Conservation (phyloP, 2,329 filamentous ascomycete genomes). For the Dactylella cylindrospora region DNA sequence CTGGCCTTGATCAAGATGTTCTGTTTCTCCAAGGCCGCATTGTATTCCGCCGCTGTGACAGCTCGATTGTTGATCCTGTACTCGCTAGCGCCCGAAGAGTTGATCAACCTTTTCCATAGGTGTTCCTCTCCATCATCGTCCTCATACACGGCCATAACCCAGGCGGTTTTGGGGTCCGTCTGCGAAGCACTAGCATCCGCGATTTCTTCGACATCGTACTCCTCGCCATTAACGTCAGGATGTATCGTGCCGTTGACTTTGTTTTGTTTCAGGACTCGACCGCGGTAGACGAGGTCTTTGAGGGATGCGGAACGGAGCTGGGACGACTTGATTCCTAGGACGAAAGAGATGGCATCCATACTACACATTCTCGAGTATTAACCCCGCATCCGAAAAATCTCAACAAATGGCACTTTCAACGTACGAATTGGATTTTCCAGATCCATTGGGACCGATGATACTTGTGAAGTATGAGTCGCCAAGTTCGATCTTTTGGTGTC, state of each 20-base stretch:
- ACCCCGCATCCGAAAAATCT: not conserved
- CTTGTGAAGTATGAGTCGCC: constrained; percentile 99
- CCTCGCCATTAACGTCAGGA: constrained; percentile 61
- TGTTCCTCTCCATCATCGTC: constrained; percentile 88
- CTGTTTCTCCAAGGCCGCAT: constrained; percentile 84
- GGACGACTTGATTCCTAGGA: constrained; percentile 97
- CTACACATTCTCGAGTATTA: constrained; percentile 54
- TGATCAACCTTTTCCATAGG: constrained; percentile 94
- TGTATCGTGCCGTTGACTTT: constrained; percentile 84
- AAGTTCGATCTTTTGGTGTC: constrained; percentile 89
- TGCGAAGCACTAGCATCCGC: constrained; percentile 65
- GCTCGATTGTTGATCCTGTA: constrained; percentile 94
- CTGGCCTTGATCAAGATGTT: constrained; percentile 97
- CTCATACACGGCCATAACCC: constrained; percentile 99
- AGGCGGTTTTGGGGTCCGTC: constrained; percentile 86
- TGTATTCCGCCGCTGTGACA: constrained; percentile 89
- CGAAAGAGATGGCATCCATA: constrained; percentile 99
- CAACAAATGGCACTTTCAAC: constrained; percentile 50
- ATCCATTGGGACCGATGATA: constrained; percentile 99
- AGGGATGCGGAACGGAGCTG: constrained; percentile 92
- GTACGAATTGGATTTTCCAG: constrained; percentile 96
- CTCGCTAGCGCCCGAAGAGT: constrained; percentile 81
- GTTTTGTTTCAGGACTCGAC: constrained; percentile 70
- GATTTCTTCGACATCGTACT: constrained; percentile 61
- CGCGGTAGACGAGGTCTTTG: constrained; percentile 92